phyloP scores from a whole-genome alignment of 2,329 filamentous ascomycete genomes.

The Xylariaceae sp. region DNA sequence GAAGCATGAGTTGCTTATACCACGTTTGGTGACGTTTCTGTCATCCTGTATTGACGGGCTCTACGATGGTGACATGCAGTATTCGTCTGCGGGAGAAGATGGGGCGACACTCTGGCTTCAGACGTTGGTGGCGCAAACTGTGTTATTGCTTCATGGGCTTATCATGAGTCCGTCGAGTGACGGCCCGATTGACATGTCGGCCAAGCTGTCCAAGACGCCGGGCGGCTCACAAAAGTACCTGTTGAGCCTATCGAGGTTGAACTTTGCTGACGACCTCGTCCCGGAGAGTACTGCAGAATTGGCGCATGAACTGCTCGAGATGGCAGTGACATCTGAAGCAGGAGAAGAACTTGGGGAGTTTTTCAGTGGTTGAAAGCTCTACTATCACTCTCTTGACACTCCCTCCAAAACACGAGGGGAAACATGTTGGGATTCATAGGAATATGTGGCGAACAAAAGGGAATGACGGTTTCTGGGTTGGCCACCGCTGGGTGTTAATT shows the following conservation, averaged over 20 bases:
- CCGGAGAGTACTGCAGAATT: constrained; percentile 78
- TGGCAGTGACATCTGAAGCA: constrained; percentile 71
- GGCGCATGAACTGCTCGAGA: constrained; percentile 76
- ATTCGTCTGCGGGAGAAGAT: constrained; percentile 20
- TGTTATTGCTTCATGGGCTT: constrained; percentile 48
- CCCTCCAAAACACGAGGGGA: too few relatives aligned
- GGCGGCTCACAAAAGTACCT: constrained; percentile 79
- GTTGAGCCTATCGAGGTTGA: constrained; percentile 73
- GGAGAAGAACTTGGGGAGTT: constrained; percentile 40
- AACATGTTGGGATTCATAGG: not conserved
- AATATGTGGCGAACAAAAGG: not conserved
- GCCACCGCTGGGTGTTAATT: too few relatives aligned
- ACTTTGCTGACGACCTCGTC: constrained; percentile 70
- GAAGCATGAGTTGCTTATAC: constrained; percentile 62
- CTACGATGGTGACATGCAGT: constrained; percentile 53
- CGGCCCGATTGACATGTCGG: constrained; percentile 54
- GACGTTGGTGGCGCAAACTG: constrained; percentile 44
- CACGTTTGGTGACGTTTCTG: constrained; percentile 64
- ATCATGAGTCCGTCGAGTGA: constrained; percentile 45
- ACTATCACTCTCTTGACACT: too few relatives aligned
- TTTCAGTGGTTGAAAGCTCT: constrained; percentile 31
- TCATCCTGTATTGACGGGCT: constrained; percentile 65
- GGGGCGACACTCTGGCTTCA: constrained; percentile 34
- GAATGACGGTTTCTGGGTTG: not conserved
- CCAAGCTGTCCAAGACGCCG: constrained; percentile 63